Evolutionary conservation across 2,329 filamentous ascomycete genomes (phyloP).

Genomic region (Fusarium chaquense): DNA sequence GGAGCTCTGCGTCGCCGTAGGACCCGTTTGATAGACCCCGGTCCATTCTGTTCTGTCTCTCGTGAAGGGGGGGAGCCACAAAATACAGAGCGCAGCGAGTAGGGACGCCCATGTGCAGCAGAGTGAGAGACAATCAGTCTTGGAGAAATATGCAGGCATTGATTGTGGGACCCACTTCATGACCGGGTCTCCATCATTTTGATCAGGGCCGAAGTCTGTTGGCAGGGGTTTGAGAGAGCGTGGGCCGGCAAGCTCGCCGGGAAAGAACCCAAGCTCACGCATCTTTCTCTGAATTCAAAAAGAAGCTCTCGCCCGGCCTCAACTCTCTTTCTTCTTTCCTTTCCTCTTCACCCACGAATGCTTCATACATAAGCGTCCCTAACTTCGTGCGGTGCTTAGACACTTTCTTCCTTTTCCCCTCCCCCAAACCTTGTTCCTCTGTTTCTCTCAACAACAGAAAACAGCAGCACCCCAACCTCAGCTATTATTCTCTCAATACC

Average conservation of each 20-base stretch:
- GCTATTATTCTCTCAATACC: conserved; percentile 28
- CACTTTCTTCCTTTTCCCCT: conserved; percentile 47
- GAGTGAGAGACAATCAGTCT: conserved; percentile 35
- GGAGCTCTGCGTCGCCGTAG: conserved; percentile 36
- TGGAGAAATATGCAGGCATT: conserved; percentile 40
- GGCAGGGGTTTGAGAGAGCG: conserved; percentile 41
- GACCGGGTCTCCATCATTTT: conserved; percentile 40
- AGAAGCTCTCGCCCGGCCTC: conserved; percentile 53
- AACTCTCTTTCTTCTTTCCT: conserved; percentile 51
- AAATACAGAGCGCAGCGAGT: conserved; percentile 31
- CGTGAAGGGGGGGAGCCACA: conserved; percentile 26
- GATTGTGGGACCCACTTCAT: conserved; percentile 31
- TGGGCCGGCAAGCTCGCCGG: conserved; percentile 47
- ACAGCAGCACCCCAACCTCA: conserved; percentile 40
- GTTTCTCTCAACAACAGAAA: conserved; percentile 36
- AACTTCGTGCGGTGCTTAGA: conserved; percentile 64
- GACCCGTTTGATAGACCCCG: conserved; percentile 43
- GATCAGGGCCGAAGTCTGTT: conserved; percentile 47
- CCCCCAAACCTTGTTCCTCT: conserved; percentile 46
- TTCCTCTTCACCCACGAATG: conserved; percentile 64
- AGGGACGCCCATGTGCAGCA: conserved; percentile 19
- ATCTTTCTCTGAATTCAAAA: conserved; percentile 53
- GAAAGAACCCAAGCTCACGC: conserved; percentile 42
- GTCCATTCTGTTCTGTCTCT: conserved; percentile 32
- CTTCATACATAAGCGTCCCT: conserved; percentile 58